These are phyloP conservation scores for Lachancea dasiensis DNA, from an alignment of 805 yeast genomes.

Conservation along the genomic window DNA sequence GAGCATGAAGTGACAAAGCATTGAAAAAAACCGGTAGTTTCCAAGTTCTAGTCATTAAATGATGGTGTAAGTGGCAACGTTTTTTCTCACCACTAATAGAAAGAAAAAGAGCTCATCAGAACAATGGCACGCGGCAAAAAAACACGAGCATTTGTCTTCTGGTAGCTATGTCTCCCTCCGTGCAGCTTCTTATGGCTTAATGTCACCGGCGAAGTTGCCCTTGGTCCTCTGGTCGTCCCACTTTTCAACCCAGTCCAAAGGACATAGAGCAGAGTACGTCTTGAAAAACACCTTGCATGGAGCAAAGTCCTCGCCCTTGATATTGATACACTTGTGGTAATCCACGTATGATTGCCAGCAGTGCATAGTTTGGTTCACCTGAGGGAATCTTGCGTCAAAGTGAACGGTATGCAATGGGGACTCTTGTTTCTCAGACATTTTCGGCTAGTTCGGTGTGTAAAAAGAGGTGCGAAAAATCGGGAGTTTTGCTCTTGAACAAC, in stretches of 20 bases:
- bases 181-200: conserved; percentile 31
- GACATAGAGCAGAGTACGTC: conserved; percentile 83
- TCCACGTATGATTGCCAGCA: conserved; percentile 98
- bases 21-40: not conserved
- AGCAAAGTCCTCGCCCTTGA: conserved; percentile 97
- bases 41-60: not conserved
- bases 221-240: conserved; percentile 82
- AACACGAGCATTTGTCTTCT: too few relatives aligned
- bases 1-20: not conserved
- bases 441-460: too few relatives aligned
- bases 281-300: conserved; percentile 94
- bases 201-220: conserved; percentile 51
- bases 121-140: too few relatives aligned
- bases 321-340: conserved; percentile 93
- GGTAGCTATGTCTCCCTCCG: too few relatives aligned
- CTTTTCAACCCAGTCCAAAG: conserved; percentile 75
- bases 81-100: not conserved
- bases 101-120: too few relatives aligned
- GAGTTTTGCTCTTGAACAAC: too few relatives aligned
- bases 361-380: conserved; percentile 96
- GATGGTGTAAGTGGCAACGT: not conserved
- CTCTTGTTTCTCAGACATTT: conserved; percentile 28
- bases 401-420: conserved; percentile 57
- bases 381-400: conserved; percentile 92
- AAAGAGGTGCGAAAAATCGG: too few relatives aligned